Evolutionary conservation across 805 yeast genomes (phyloP).

Genomic region (Ogataea philodendri): DNA sequence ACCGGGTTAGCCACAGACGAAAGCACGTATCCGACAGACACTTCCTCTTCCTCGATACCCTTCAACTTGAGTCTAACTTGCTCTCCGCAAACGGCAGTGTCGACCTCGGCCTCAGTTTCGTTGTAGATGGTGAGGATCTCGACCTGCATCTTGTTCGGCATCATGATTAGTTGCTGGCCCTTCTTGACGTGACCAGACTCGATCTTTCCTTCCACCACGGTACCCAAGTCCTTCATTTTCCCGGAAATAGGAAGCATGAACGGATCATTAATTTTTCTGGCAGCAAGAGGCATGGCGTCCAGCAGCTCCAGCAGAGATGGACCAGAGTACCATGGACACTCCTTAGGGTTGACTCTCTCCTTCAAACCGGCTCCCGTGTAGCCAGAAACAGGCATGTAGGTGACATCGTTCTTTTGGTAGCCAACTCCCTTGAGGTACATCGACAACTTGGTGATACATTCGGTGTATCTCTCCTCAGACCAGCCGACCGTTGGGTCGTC

Average conservation of each 20-base stretch:
- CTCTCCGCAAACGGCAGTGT: conserved; percentile 90
- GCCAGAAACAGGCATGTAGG: conserved; percentile 97
- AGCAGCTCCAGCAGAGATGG: conserved; percentile 89
- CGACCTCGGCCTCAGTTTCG: conserved; percentile 94
- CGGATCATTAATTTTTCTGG: conserved; percentile 89
- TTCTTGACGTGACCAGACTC: conserved; percentile 93
- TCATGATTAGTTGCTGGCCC: conserved; percentile 69
- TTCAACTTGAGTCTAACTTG: conserved; percentile 91
- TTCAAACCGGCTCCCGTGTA: conserved; percentile 96
- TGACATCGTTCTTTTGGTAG: conserved; percentile 80
- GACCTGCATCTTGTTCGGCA: conserved; percentile 86
- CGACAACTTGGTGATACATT: conserved; percentile 83
- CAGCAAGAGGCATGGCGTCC: conserved; percentile 75
- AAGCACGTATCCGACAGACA: conserved; percentile 86
- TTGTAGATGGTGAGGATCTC: conserved; percentile 87
- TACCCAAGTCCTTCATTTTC: conserved; percentile 96
- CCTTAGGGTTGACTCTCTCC: conserved; percentile 68
- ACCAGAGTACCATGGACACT: conserved; percentile 92
- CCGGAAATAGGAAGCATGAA: conserved; percentile 96
- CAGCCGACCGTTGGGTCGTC: conserved; percentile 96
- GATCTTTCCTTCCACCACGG: conserved; percentile 96
- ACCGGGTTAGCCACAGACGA: conserved; percentile 87
- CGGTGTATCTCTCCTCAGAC: conserved; percentile 95
- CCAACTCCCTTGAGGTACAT: conserved; percentile 84
- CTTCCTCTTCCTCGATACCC: conserved; percentile 97